These are phyloP conservation scores for Dryas octopetala DNA, from an alignment of 306 rosid species.

Conservation along the genomic window DNA sequence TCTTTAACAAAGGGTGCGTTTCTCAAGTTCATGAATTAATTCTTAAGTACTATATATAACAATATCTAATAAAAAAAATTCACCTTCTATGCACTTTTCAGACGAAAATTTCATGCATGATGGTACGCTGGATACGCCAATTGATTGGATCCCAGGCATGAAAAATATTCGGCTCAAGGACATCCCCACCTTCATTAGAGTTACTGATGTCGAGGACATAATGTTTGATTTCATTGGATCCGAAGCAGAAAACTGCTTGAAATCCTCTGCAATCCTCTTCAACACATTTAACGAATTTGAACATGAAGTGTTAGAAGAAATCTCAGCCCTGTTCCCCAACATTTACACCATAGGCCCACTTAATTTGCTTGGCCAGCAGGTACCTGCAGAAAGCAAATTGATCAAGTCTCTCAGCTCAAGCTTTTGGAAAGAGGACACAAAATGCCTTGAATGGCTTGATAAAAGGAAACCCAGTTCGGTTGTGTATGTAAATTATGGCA, in stretches of 20 bases:
- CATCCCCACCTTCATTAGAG: constrained; percentile 45
- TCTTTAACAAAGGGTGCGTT: no score
- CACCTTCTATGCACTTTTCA: background rate
- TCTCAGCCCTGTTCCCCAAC: constrained; percentile 34
- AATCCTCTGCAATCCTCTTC: constrained; percentile 37
- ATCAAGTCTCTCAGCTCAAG: constrained; percentile 29
- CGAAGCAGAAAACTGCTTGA: constrained; percentile 32
- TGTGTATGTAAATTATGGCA: constrained; percentile 46
- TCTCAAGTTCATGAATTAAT: no score
- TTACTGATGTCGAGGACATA: constrained; percentile 17
- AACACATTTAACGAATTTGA: constrained; percentile 44
- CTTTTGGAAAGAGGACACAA: constrained; percentile 45
- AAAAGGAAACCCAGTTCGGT: constrained; percentile 37
- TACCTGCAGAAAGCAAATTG: constrained; percentile 13
- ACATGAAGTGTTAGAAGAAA: constrained; percentile 36
- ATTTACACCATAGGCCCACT: constrained; percentile 50
- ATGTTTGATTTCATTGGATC: constrained; percentile 41
- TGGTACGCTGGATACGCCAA: constrained; percentile 24
- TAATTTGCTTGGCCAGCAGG: constrained; percentile 25
- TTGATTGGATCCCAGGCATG: constrained; percentile 47
- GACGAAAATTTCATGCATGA: constrained; percentile 36
- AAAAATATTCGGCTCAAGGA: constrained; percentile 40
- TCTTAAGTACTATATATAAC: no score
- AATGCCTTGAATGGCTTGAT: constrained; percentile 40
- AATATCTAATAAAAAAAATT: no score